A percentile compares a stretch with the other conserved stretches of the same genome.
Conservation (phyloP, 257 asterid genomes). For the Jasminum sambac region DNA sequence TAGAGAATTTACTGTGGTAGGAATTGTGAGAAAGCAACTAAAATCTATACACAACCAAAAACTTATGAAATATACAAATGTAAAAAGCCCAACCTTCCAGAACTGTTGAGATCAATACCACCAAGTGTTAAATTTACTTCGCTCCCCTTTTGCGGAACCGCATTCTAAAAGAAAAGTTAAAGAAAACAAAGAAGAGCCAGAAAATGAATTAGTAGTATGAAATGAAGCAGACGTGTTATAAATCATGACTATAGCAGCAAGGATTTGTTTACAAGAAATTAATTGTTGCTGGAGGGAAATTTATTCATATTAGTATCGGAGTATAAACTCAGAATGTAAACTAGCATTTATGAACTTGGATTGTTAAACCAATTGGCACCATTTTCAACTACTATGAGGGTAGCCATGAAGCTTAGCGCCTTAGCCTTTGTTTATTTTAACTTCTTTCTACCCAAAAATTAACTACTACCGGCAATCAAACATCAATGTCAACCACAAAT, state of each 20-base stretch:
- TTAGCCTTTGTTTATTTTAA: no score
- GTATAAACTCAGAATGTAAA: conserved; percentile 4
- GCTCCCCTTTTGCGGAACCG: conserved; percentile 67
- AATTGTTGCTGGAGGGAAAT: conserved; percentile 1
- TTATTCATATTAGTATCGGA: neutral
- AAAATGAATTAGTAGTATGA: neutral
- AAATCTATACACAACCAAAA: conserved; percentile 1
- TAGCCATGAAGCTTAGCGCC: neutral
- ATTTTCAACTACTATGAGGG: neutral
- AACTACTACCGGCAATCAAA: no score
- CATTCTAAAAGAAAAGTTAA: conserved; percentile 52
- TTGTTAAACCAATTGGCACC: neutral
- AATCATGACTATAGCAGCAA: neutral
- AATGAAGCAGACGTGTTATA: conserved; percentile 3
- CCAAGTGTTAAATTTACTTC: conserved; percentile 98
- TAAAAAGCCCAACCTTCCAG: conserved; percentile 91
- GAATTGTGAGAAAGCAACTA: conserved; percentile 1
- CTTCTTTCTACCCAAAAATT: no score
- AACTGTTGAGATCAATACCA: conserved; percentile 99
- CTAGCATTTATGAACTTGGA: neutral
- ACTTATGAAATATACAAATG: conserved; percentile 10
- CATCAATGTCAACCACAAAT: no score
- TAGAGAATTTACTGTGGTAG: conserved; percentile 9
- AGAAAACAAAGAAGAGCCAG: conserved; percentile 11
- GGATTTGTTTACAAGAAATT: neutral